Conservation (phyloP, 1,284 basidiomycete genomes). For the Somion occarium region DNA sequence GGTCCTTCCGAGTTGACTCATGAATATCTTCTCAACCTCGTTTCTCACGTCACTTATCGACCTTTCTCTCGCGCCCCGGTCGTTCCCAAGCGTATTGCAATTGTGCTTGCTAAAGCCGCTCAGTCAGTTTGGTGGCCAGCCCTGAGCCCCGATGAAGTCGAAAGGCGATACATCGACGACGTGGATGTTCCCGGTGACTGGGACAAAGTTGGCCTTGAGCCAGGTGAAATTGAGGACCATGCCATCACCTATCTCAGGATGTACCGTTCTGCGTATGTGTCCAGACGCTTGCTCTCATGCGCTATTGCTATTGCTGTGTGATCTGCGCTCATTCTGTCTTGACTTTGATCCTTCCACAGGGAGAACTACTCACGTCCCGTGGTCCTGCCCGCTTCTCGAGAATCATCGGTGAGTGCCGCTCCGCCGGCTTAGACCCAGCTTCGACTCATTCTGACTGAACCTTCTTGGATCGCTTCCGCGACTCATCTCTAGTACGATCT, state of each 20-base stretch:
- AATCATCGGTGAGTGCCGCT: constrained; percentile 16
- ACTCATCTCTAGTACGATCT: constrained; percentile 3
- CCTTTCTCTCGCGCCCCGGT: constrained; percentile 65
- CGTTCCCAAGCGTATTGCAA: constrained; percentile 76
- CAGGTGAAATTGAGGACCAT: constrained; percentile 85
- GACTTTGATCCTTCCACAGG: constrained; percentile 9
- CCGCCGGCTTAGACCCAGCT: constrained; percentile 1
- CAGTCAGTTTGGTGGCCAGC: constrained; percentile 93
- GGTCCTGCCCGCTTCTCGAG: constrained; percentile 19
- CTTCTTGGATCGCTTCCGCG: not conserved
- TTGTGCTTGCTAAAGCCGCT: constrained; percentile 58
- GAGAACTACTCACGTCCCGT: constrained; percentile 21
- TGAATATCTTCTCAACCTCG: constrained; percentile 81
- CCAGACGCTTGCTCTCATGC: constrained; percentile 7
- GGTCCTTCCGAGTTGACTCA: constrained; percentile 87
- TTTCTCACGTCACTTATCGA: constrained; percentile 78
- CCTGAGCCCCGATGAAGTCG: constrained; percentile 88
- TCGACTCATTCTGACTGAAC: constrained; percentile 7
- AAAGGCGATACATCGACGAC: constrained; percentile 86
- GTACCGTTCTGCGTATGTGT: constrained; percentile 77
- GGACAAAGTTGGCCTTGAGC: constrained; percentile 62
- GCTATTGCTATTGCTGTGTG: not conserved
- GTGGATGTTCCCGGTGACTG: constrained; percentile 58
- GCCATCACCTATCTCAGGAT: constrained; percentile 90
- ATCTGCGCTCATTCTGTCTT: not conserved